Conservation (phyloP, 345 rosid genomes). For the Mallotus nudiflorus region DNA sequence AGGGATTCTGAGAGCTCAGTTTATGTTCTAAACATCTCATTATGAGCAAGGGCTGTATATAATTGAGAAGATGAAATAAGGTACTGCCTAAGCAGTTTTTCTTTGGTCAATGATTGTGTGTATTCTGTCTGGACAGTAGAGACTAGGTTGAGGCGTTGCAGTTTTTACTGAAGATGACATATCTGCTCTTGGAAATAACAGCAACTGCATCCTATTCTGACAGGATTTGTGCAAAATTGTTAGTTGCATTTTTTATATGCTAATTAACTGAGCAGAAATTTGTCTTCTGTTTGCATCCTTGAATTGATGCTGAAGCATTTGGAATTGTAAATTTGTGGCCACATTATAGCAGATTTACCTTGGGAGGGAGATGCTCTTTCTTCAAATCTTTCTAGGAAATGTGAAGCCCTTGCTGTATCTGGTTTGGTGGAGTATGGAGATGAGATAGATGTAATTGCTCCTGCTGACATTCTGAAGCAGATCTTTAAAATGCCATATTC, state of each 20-base stretch:
- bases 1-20: background rate
- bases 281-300: background rate
- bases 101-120: background rate
- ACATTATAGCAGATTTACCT: constrained; percentile 52
- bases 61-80: background rate
- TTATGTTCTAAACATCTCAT: background rate
- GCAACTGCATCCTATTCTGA: background rate
- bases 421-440: constrained; percentile 95
- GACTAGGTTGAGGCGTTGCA: background rate
- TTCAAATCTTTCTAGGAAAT: constrained; percentile 66
- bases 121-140: background rate
- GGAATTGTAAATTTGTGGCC: constrained; percentile 19
- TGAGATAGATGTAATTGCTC: constrained; percentile 91
- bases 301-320: constrained; percentile 7
- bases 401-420: constrained; percentile 92
- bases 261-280: background rate
- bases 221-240: background rate
- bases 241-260: background rate
- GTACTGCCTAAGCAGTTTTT: background rate
- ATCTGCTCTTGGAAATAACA: background rate
- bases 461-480: constrained; percentile 88
- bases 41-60: background rate
- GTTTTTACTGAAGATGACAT: background rate
- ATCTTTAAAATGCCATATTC: constrained; percentile 95
- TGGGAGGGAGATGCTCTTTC: constrained; percentile 64